Evolutionary conservation across 2,329 filamentous ascomycete species (phyloP).

Genomic region (Epichloe coenophiala): DNA sequence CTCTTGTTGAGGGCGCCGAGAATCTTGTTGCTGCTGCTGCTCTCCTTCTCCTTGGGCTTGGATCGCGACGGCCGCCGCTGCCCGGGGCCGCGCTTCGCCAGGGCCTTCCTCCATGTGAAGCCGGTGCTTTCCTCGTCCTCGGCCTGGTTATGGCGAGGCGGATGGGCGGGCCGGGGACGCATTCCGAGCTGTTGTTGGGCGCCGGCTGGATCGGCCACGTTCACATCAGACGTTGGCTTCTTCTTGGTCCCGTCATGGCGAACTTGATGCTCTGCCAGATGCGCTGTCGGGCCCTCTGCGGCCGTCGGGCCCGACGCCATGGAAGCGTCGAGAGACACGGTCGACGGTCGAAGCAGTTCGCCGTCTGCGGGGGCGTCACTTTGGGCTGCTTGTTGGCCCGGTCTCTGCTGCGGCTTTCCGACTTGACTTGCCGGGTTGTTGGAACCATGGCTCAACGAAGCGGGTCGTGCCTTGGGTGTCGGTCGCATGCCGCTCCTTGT

Average conservation of each 20-base stretch:
- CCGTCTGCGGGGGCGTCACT: background rate
- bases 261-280: background rate
- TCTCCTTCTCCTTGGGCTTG: conserved; percentile 14
- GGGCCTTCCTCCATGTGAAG: conserved; percentile 21
- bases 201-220: background rate
- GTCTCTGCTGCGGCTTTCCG: background rate
- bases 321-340: conserved; percentile 7
- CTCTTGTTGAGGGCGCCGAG: conserved; percentile 21
- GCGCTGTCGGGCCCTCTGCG: background rate
- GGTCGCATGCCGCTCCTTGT: background rate
- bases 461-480: background rate
- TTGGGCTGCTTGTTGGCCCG: background rate
- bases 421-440: background rate
- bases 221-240: background rate
- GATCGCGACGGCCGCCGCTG: conserved; percentile 4
- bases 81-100: conserved; percentile 13
- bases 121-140: conserved; percentile 6
- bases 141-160: no score
- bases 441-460: background rate
- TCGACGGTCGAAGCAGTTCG: background rate
- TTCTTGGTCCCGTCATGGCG: background rate
- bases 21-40: conserved; percentile 14
- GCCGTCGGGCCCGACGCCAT: conserved; percentile 1
- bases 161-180: background rate
- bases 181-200: background rate